These are phyloP conservation scores for Eucalyptus marginata DNA, from an alignment of 345 rosid species.

Conservation along the genomic window DNA sequence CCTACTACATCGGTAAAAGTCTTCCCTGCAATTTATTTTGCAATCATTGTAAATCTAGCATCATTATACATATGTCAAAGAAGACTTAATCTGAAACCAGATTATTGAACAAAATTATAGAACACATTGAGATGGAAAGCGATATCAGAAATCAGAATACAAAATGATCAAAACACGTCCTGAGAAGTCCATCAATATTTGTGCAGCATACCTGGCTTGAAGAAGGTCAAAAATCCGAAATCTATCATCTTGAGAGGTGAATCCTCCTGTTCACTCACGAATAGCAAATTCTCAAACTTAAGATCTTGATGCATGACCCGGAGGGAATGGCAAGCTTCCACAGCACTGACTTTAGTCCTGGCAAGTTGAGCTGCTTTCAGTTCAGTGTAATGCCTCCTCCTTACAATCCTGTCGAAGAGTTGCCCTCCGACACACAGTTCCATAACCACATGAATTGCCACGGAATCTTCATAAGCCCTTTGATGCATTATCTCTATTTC, in stretches of 20 bases:
- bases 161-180: neutral
- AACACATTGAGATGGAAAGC: neutral
- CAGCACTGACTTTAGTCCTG: neutral
- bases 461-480: slow-evolving; percentile 76
- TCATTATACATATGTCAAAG: neutral
- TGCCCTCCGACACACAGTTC: slow-evolving; percentile 82
- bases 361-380: neutral
- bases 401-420: slow-evolving; percentile 65
- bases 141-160: neutral
- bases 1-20: slow-evolving; percentile 70
- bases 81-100: neutral
- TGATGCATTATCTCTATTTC: slow-evolving; percentile 88
- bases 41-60: neutral
- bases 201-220: neutral
- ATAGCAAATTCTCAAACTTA: slow-evolving; percentile 1
- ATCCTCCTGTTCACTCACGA: neutral
- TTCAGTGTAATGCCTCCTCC: slow-evolving; percentile 24
- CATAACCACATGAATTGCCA: slow-evolving; percentile 85
- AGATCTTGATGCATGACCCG: neutral
- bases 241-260: neutral
- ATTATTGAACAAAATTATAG: neutral
- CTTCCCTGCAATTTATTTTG: slow-evolving; percentile 36
- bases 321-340: neutral
- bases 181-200: neutral
- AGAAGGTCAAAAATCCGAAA: neutral